phyloP scores from a whole-genome alignment of 495 filamentous ascomycete species.

The Collariella sp. region DNA sequence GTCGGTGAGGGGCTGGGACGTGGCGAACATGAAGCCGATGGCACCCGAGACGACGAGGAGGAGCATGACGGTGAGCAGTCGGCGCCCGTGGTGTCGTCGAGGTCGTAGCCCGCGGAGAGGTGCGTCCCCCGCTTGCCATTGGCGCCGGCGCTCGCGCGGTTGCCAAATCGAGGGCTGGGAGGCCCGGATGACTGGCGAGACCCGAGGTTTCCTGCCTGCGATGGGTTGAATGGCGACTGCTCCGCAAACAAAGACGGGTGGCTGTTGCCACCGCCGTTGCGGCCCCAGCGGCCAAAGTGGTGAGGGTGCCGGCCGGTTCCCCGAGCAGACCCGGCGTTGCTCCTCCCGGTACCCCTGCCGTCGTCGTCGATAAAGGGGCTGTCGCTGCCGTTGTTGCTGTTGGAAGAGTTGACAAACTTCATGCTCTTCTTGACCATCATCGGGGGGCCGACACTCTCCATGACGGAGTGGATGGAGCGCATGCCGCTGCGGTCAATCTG shows the following conservation, averaged over 20 bases:
- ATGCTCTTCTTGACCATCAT: conserved; percentile 83
- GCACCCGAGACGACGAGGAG: conserved; percentile 69
- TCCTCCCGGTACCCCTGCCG: conserved; percentile 49
- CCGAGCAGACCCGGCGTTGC: conserved; percentile 53
- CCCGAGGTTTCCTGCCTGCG: conserved; percentile 30
- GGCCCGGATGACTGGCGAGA: conserved; percentile 57
- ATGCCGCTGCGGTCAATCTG: conserved; percentile 63
- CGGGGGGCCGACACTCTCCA: conserved; percentile 58
- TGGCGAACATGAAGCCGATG: conserved; percentile 78
- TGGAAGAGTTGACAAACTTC: conserved; percentile 91
- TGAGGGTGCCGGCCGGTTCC: conserved; percentile 66
- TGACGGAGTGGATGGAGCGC: conserved; percentile 47
- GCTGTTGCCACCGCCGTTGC: conserved; percentile 42
- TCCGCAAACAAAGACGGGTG: conserved; percentile 68
- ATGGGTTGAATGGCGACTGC: conserved; percentile 56
- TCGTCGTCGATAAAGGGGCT: conserved; percentile 53
- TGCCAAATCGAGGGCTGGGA: conserved; percentile 39
- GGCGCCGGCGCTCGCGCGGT: conserved; percentile 15
- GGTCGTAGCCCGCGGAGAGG: conserved; percentile 41
- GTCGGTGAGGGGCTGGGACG: conserved; percentile 75
- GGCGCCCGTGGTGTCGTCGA: conserved; percentile 53
- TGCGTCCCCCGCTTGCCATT: conserved; percentile 21
- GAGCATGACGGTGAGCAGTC: conserved; percentile 70
- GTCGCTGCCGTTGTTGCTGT: conserved; percentile 48
- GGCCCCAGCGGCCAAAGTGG: conserved; percentile 59